These are phyloP conservation scores for Cryphonectria radicalis DNA, from an alignment of 2,329 filamentous ascomycete genomes.

Conservation along the genomic window DNA sequence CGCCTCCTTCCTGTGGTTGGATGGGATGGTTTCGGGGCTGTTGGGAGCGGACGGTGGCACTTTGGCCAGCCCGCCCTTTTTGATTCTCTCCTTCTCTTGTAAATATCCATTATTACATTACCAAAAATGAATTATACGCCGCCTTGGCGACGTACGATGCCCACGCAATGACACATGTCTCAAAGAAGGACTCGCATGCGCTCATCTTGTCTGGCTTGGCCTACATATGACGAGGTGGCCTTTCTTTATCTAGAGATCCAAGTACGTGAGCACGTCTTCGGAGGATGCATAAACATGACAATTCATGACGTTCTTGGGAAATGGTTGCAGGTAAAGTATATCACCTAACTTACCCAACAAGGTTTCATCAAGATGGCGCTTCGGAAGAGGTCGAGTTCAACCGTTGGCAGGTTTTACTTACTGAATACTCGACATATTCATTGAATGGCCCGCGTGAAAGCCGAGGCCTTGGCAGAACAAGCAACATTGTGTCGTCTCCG, in stretches of 20 bases:
- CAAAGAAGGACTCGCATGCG: not conserved
- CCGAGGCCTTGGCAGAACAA: not conserved
- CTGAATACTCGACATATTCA: not conserved
- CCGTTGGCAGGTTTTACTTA: not conserved
- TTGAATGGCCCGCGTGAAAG: not conserved
- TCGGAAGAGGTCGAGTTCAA: not conserved
- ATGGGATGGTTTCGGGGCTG: not conserved
- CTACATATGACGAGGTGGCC: not conserved
- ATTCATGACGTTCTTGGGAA: not conserved
- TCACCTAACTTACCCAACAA: not conserved
- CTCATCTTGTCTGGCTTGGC: not conserved
- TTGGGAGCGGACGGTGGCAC: not conserved
- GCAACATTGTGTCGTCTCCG: not conserved
- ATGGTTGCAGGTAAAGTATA: not conserved
- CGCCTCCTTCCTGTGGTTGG: not conserved
- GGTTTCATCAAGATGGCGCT: not conserved
- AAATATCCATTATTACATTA: not conserved
- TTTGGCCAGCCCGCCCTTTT: not conserved
- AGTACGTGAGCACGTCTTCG: not conserved
- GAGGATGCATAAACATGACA: not conserved
- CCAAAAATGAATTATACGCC: not conserved
- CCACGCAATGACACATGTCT: not conserved
- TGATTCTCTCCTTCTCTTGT: not conserved
- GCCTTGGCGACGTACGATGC: not conserved
- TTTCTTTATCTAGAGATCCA: not conserved